phyloP scores from a whole-genome alignment of 257 asterid species.

The Fraxinus quadrangulata region DNA sequence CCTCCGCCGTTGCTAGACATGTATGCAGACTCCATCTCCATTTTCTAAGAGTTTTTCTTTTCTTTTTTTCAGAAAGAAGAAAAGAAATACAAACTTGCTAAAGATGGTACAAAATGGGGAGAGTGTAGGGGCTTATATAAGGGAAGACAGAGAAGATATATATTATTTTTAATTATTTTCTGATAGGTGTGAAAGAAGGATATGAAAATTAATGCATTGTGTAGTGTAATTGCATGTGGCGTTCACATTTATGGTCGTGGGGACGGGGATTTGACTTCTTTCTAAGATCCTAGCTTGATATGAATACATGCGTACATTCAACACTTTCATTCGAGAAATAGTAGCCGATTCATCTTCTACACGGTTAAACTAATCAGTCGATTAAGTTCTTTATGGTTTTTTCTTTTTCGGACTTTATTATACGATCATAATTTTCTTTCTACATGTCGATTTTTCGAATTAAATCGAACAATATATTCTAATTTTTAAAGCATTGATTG shows the following conservation, averaged over 20 bases:
- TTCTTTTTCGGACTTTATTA: too few species aligned
- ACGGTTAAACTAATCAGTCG: too few species aligned
- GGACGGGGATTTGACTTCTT: background rate
- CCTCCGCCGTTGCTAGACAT: constrained; percentile 25
- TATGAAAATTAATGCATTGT: background rate
- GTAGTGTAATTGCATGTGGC: background rate
- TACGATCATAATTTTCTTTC: too few species aligned
- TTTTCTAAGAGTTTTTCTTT: background rate
- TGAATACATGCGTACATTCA: too few species aligned
- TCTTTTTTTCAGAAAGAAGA: background rate
- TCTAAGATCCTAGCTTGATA: too few species aligned
- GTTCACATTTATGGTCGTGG: background rate
- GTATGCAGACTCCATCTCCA: constrained; percentile 37
- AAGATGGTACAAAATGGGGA: background rate
- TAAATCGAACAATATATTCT: too few species aligned
- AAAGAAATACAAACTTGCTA: background rate
- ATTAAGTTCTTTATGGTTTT: too few species aligned
- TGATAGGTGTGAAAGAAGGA: background rate
- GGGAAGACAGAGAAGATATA: background rate
- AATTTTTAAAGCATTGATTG: too few species aligned
- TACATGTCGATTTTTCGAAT: too few species aligned
- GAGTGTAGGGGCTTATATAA: constrained; percentile 21
- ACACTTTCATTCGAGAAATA: too few species aligned
- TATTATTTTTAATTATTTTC: background rate
- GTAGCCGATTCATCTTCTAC: too few species aligned